phyloP scores from a whole-genome alignment of 768 basidiomycete species.

The Tricholoma saponaceum region DNA sequence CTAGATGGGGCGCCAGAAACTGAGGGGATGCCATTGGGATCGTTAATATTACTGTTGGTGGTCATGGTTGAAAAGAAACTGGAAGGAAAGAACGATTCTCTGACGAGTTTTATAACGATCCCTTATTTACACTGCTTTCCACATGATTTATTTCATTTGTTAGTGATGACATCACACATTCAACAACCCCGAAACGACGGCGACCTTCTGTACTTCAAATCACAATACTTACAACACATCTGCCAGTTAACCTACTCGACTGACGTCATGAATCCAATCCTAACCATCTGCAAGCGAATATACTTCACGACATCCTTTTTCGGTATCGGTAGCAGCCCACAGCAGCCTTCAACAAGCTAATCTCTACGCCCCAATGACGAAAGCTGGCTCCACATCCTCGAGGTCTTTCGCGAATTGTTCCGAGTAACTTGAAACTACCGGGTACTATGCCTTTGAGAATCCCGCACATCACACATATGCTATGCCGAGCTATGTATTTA shows the following conservation, averaged over 20 bases:
- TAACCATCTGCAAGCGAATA: not conserved
- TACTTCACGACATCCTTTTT: not conserved
- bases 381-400: no score
- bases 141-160: not conserved
- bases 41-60: constrained; percentile 5
- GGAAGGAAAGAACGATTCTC: not conserved
- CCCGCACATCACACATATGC: no score
- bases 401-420: not conserved
- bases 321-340: no score
- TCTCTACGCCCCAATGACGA: no score
- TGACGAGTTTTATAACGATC: not conserved
- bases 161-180: not conserved
- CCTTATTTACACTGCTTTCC: not conserved
- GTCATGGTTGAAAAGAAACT: constrained; percentile 11
- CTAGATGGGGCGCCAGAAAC: constrained; percentile 43
- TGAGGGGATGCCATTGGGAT: constrained; percentile 6
- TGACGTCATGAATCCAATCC: not conserved
- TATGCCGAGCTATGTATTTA: not conserved
- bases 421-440: no score
- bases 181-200: no score
- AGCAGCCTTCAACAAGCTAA: no score
- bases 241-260: no score
- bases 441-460: no score
- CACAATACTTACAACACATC: no score
- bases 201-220: no score